Percentiles rank a stretch among this genome's conserved stretches.
Conservation (phyloP, 225 moss, liverwort and hornwort genomes). For the Takakia lepidozioides region DNA sequence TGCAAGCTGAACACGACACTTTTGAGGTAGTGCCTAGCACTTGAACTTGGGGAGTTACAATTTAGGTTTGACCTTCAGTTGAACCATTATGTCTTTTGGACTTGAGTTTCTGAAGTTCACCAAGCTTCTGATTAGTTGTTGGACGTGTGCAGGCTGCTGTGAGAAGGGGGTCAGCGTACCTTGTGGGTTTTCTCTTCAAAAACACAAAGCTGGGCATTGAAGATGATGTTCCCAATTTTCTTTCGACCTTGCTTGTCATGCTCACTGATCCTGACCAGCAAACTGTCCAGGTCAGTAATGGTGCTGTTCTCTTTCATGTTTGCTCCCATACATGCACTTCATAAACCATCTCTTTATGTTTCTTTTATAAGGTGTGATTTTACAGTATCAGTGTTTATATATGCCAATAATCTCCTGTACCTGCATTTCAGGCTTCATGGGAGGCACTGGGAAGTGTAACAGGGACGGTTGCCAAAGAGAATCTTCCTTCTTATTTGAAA, state of each 20-base stretch:
- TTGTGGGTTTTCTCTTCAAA: conserved; percentile 92
- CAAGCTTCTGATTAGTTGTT: conserved; percentile 13
- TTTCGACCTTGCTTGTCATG: conserved; percentile 90
- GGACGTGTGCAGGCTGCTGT: conserved; percentile 62
- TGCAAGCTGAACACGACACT: too few species aligned
- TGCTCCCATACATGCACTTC: too few species aligned
- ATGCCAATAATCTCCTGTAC: too few species aligned
- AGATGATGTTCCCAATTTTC: conserved; percentile 78
- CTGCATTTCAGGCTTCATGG: conserved; percentile 80
- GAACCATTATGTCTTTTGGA: too few species aligned
- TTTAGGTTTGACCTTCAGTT: too few species aligned
- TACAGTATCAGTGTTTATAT: too few species aligned
- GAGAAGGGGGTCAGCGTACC: conserved; percentile 81
- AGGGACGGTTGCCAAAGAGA: conserved; percentile 71
- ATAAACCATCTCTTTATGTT: too few species aligned
- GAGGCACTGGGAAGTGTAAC: conserved; percentile 81
- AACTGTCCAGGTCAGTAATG: conserved; percentile 62
- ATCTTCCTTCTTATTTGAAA: conserved; percentile 69
- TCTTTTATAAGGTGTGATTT: too few species aligned
- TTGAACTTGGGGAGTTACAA: too few species aligned
- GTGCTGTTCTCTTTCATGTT: too few species aligned
- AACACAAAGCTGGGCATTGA: conserved; percentile 64
- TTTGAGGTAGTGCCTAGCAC: too few species aligned
- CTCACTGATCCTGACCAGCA: conserved; percentile 79
- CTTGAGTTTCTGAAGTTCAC: too few species aligned